Conservation (phyloP, 805 yeast genomes). For the Scheffersomyces amazonensis region DNA sequence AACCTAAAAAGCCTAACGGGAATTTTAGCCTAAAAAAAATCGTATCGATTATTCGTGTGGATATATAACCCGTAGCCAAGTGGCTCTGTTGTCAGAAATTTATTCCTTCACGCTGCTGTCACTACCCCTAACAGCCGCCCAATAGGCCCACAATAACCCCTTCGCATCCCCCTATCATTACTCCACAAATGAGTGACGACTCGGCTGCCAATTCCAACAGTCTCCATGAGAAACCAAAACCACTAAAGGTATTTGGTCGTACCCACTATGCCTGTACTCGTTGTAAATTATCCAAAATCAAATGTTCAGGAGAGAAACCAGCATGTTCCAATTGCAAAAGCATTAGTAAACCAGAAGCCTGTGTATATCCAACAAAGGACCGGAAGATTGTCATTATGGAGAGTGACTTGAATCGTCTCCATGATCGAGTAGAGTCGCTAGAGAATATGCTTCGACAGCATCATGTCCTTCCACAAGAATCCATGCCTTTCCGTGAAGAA, state of each 20-base stretch:
- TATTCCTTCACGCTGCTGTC: no score
- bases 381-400: slow-evolving; percentile 43
- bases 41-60: no score
- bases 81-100: no score
- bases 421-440: slow-evolving; percentile 27
- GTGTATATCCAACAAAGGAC: slow-evolving; percentile 36
- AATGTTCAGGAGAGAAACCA: slow-evolving; percentile 41
- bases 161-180: slow-evolving; percentile 1
- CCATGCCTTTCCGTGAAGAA: no score
- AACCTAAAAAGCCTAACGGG: background rate
- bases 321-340: slow-evolving; percentile 38
- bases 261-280: slow-evolving; percentile 43
- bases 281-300: slow-evolving; percentile 37
- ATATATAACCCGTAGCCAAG: no score
- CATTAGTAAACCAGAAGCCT: slow-evolving; percentile 26
- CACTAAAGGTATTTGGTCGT: slow-evolving; percentile 41
- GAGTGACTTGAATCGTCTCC: slow-evolving; percentile 33
- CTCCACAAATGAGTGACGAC: no score
- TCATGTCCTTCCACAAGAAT: background rate
- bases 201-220: no score
- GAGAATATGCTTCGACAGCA: slow-evolving; percentile 13
- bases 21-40: no score
- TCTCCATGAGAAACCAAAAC: slow-evolving; percentile 19
- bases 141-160: no score
- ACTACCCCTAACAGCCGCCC: no score